Conservation (phyloP, 495 filamentous ascomycete genomes). For the Aspergillus leporis region DNA sequence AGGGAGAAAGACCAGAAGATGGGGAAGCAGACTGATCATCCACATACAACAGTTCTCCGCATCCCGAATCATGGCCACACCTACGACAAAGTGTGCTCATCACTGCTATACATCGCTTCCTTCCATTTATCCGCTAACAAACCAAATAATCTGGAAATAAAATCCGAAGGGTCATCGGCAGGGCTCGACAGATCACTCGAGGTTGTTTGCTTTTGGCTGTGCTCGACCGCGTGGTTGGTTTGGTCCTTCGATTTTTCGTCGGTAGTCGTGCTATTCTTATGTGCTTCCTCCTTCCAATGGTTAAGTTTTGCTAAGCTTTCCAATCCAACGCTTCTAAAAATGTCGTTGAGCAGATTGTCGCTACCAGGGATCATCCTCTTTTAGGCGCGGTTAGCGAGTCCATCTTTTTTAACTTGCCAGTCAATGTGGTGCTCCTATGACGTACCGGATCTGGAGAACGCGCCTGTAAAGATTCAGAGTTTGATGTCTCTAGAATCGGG, state of each 20-base stretch:
- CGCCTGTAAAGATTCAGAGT: neutral
- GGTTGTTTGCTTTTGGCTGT: constrained; percentile 7
- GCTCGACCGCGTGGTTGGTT: neutral
- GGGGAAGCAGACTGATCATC: neutral
- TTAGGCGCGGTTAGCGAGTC: neutral
- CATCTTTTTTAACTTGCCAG: too few species aligned
- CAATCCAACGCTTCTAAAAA: constrained; percentile 29
- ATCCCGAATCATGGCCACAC: neutral
- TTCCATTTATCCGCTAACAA: constrained; percentile 23
- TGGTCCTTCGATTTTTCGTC: neutral
- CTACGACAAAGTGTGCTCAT: constrained; percentile 31
- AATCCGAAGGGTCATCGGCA: constrained; percentile 21
- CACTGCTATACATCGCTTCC: constrained; percentile 32
- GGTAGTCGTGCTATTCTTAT: constrained; percentile 6
- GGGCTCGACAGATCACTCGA: constrained; percentile 17
- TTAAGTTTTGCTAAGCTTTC: constrained; percentile 17
- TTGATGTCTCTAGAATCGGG: constrained; percentile 2
- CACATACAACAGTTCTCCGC: too few species aligned
- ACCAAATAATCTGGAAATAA: constrained; percentile 25
- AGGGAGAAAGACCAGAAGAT: neutral
- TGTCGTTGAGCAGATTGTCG: constrained; percentile 21
- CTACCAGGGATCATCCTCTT: constrained; percentile 37
- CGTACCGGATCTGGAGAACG: constrained; percentile 18
- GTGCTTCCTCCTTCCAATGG: constrained; percentile 12
- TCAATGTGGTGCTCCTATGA: neutral